Base-by-base conservation (phyloP, 305 asterid genomes). In the Salvia sclarea region DNA sequence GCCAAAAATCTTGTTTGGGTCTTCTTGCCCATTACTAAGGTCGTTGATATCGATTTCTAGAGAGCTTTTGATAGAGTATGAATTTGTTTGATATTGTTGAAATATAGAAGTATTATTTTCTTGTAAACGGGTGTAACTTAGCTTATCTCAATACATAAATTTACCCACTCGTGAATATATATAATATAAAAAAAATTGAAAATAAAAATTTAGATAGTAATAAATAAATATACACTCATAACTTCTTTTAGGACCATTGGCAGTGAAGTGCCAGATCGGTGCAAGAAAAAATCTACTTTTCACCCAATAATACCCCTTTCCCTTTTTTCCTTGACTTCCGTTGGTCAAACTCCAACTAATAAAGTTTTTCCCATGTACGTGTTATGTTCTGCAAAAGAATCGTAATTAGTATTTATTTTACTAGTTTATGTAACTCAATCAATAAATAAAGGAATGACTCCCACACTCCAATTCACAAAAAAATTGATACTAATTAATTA, bases 201-300 rank as follows among this genome's bases (percentile, higher is more conserved):
- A 28, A n/a, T 50, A 3, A 38, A 37, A 20, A 14, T 14, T 4
- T 12, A 13, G 2, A n/a, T 24, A 21, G n/a, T n/a, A n/a, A n/a
- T n/a, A n/a, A n/a, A 37, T 21, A n/a, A 14, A 53, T 13, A 38
- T 53, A n/a, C n/a, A n/a, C 7, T 37, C 4, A 24, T 52, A 31
- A 49, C 30, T 44, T 10, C 47, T 48, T 35, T 50, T 47, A 4
- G 18, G 71, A 73, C 37, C 2, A 53, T 14, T 11, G 14, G 58
- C 65, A 71, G 59, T 63, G 45, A 22, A 71, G 41, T 71, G 64
- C 31, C 76, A 71, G 49, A 53, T 54, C 21, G 43, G 37, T 64
- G 38, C 30, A 56, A 64, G 17, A 43, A 53, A 53, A 60, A 56
- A 43, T 38, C 44, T n/a, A 10, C 2, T 18, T 48, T 25, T 16